Evolutionary conservation across 2,329 filamentous ascomycete genomes (phyloP).

Genomic region (Amphichorda felina): DNA sequence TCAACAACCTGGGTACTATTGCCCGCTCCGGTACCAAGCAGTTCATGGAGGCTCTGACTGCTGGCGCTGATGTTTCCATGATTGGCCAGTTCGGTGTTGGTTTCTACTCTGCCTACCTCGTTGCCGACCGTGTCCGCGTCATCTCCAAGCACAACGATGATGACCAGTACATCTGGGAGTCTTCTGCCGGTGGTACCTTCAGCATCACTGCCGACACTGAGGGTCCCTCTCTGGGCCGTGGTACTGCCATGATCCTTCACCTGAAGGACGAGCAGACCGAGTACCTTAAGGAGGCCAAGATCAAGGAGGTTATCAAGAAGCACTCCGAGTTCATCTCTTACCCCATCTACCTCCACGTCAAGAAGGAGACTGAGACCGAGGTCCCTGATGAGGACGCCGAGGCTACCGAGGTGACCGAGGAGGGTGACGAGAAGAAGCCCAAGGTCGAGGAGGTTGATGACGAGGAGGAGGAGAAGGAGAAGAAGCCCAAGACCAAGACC

Average conservation of each 20-base stretch:
- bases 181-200: conserved; percentile 93
- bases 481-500: conserved; percentile 98
- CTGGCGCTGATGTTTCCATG: conserved; percentile 99
- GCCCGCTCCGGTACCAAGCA: conserved; percentile 99
- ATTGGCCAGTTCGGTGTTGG: conserved; percentile 99
- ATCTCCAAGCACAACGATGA: conserved; percentile 99
- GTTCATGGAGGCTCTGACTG: conserved; percentile 99
- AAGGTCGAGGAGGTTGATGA: conserved; percentile 90
- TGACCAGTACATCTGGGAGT: conserved; percentile 99
- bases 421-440: conserved; percentile 84
- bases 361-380: conserved; percentile 99
- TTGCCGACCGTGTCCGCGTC: conserved; percentile 91
- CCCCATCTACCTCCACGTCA: conserved; percentile 99
- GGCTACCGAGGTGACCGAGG: conserved; percentile 53
- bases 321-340: conserved; percentile 99
- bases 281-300: conserved; percentile 96
- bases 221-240: conserved; percentile 81
- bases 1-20: conserved; percentile 99
- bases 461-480: conserved; percentile 75
- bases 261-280: conserved; percentile 98
- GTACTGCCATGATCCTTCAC: conserved; percentile 96
- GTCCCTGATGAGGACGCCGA: conserved; percentile 92
- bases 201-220: conserved; percentile 83
- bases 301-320: conserved; percentile 99
- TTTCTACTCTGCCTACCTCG: conserved; percentile 99